A percentile compares a stretch with the other conserved stretches of the same genome.
phyloP scores from a whole-genome alignment of 2,329 filamentous ascomycete species.

The Phaeophleospora eucalypticola region DNA sequence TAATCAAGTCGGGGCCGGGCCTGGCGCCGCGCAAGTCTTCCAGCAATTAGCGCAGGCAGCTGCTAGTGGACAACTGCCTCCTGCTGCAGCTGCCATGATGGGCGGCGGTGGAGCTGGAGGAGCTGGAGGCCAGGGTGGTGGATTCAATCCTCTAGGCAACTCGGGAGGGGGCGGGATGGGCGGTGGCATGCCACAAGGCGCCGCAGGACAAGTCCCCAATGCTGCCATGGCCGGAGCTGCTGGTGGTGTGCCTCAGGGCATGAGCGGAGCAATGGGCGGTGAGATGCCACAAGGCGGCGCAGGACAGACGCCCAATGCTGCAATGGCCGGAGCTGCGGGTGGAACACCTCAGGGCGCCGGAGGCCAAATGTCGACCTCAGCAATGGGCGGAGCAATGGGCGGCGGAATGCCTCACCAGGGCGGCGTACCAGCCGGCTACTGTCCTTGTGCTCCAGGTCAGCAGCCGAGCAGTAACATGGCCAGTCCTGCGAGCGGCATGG shows the following conservation, averaged over 20 bases:
- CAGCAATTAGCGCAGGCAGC: constrained; percentile 2
- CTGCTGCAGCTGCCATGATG: not conserved
- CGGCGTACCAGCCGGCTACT: not conserved
- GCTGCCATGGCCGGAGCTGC: no score
- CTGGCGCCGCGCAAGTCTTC: constrained; percentile 4
- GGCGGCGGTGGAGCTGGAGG: not conserved
- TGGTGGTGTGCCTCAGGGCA: no score
- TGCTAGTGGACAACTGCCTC: not conserved
- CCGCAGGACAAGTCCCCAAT: not conserved
- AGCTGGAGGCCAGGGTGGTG: not conserved
- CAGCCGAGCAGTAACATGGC: not conserved
- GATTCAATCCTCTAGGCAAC: not conserved
- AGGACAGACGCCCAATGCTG: not conserved
- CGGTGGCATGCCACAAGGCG: not conserved
- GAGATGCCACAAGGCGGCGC: not conserved
- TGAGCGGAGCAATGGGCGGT: not conserved
- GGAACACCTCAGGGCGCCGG: not conserved
- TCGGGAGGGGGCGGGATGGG: not conserved
- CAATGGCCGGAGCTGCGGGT: not conserved
- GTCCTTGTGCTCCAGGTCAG: not conserved
- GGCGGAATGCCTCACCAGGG: not conserved
- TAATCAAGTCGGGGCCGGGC: constrained; percentile 9
- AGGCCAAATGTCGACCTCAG: not conserved
- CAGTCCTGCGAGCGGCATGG: not conserved
- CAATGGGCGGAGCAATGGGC: not conserved